phyloP scores from a whole-genome alignment of 2,329 filamentous ascomycete genomes.

The Alternaria angustiovoidea region DNA sequence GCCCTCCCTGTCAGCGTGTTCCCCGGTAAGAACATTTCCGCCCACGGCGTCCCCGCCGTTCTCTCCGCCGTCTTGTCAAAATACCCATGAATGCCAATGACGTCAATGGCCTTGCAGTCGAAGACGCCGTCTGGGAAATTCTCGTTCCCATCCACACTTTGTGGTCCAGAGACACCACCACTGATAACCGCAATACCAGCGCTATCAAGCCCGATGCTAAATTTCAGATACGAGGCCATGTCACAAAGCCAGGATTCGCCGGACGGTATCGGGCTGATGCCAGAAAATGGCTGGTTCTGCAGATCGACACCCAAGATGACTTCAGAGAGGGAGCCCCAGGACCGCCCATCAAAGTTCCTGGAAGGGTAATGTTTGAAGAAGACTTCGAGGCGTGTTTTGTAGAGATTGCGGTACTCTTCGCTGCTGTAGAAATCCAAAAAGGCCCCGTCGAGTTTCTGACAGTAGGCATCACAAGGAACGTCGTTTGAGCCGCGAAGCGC shows the following conservation, averaged over 20 bases:
- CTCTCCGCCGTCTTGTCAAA: slow-evolving; percentile 30
- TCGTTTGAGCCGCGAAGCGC: slow-evolving; percentile 43
- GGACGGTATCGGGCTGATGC: slow-evolving; percentile 44
- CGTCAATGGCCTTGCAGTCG: slow-evolving; percentile 44
- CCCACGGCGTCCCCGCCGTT: slow-evolving; percentile 46
- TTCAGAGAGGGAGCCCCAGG: slow-evolving; percentile 43
- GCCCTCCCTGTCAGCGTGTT: slow-evolving; percentile 45
- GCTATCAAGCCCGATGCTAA: slow-evolving; percentile 34
- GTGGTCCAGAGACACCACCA: slow-evolving; percentile 45
- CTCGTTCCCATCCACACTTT: slow-evolving; percentile 32
- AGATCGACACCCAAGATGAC: slow-evolving; percentile 48
- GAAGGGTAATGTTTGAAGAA: slow-evolving; percentile 49
- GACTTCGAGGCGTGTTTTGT: slow-evolving; percentile 44
- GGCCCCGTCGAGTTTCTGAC: slow-evolving; percentile 39
- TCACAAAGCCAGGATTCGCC: slow-evolving; percentile 49
- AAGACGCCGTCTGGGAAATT: slow-evolving; percentile 47
- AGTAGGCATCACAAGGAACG: slow-evolving; percentile 47
- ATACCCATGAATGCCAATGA: slow-evolving; percentile 48
- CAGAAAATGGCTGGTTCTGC: slow-evolving; percentile 48
- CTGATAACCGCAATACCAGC: slow-evolving; percentile 47
- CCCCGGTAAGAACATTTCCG: slow-evolving; percentile 44
- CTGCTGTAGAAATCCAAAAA: slow-evolving; percentile 49
- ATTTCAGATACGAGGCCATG: slow-evolving; percentile 44
- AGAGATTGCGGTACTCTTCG: slow-evolving; percentile 36
- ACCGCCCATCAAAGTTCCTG: slow-evolving; percentile 41